Conservation (phyloP, 1,284 basidiomycete genomes). For the Amylostereum areolatum region DNA sequence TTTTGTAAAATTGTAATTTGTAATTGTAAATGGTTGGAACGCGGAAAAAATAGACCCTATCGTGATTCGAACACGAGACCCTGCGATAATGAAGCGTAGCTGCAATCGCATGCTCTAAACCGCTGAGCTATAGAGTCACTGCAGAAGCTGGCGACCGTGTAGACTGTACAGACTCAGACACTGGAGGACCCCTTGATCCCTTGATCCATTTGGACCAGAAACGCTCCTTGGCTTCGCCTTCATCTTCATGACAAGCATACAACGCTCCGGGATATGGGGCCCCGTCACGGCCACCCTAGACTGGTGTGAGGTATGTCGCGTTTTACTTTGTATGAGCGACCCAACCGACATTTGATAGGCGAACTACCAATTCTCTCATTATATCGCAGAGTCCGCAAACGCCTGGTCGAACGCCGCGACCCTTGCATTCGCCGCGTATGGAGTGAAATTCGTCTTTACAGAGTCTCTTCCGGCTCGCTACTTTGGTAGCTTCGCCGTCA, state of each 20-base stretch:
- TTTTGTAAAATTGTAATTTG: no score
- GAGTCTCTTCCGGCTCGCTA: conserved; percentile 47
- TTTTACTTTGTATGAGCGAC: conserved; percentile 4
- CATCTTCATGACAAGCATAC: no score
- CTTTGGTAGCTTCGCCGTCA: conserved; percentile 43
- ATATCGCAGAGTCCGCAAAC: conserved; percentile 65
- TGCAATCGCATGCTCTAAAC: conserved; percentile 2
- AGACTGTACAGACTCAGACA: background rate
- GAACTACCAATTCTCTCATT: conserved; percentile 66
- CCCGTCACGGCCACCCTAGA: conserved; percentile 63
- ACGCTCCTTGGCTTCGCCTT: no score
- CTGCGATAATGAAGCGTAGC: background rate
- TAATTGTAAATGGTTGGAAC: no score
- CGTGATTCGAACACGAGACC: conserved; percentile 2
- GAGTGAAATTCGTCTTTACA: conserved; percentile 28
- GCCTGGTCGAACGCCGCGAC: conserved; percentile 58
- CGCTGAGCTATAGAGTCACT: background rate
- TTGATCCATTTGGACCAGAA: no score
- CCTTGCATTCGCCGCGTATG: conserved; percentile 42
- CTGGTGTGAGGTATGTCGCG: conserved; percentile 58
- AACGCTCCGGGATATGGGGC: conserved; percentile 41
- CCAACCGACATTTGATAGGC: conserved; percentile 31
- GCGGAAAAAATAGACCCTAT: background rate
- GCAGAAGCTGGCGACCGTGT: background rate
- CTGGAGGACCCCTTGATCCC: no score